Evolutionary conservation across 345 rosid species (phyloP).

Genomic region (Pistacia atlantica): DNA sequence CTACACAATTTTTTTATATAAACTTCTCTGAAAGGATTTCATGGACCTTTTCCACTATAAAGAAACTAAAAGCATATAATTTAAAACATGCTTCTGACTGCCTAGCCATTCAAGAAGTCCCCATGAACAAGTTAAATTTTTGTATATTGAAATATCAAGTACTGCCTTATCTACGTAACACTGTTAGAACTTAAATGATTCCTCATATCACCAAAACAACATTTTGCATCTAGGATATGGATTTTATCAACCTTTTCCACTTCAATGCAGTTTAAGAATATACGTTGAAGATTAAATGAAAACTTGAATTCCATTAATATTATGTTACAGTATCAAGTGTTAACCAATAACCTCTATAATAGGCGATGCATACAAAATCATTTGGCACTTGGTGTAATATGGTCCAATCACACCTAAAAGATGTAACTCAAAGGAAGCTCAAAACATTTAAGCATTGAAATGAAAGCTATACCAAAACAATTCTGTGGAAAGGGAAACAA

Average conservation of each 20-base stretch:
- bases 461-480: background rate
- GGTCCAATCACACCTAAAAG: background rate
- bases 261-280: background rate
- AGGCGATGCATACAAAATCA: too few relatives aligned
- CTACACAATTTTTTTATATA: background rate
- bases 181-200: too few relatives aligned
- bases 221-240: background rate
- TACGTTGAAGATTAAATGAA: background rate
- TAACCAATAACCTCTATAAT: too few relatives aligned
- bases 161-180: too few relatives aligned
- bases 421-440: slow-evolving; percentile 1
- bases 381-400: too few relatives aligned
- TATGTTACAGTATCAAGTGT: too few relatives aligned
- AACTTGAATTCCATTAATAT: background rate
- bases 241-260: background rate
- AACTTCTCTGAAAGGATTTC: background rate
- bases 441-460: background rate
- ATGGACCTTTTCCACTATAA: background rate
- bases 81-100: background rate
- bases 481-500: too few relatives aligned
- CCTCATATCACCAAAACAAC: too few relatives aligned
- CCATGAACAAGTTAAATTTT: too few relatives aligned
- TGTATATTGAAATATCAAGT: too few relatives aligned
- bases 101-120: too few relatives aligned
- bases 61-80: background rate